These are phyloP conservation scores for Phytophthora rubi DNA, from an alignment of 352 stramenopile genomes.

Conservation along the genomic window DNA sequence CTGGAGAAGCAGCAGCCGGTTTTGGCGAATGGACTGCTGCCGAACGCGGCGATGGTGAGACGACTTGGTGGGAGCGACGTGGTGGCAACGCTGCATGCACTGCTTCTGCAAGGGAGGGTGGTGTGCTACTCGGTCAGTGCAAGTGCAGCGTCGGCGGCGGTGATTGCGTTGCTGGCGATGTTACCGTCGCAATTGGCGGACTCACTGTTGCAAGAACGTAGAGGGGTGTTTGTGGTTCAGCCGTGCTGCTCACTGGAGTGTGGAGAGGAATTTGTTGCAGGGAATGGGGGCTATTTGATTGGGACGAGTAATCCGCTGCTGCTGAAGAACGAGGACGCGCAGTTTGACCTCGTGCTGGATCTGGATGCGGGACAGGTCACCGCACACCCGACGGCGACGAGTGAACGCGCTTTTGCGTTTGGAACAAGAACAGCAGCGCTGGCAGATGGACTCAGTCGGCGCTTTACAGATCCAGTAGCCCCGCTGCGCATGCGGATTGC, in stretches of 20 bases:
- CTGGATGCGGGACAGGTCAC: conserved; percentile 61
- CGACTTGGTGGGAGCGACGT: conserved; percentile 63
- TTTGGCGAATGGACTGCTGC: conserved; percentile 43
- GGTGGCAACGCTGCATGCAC: conserved; percentile 66
- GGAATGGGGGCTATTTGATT: conserved; percentile 54
- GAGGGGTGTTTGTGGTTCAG: conserved; percentile 52
- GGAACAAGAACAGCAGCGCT: conserved; percentile 50
- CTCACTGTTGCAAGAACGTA: conserved; percentile 26
- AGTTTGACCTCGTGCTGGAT: conserved; percentile 70
- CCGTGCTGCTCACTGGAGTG: conserved; percentile 46
- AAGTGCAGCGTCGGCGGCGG: conserved; percentile 56
- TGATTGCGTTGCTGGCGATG: conserved; percentile 60
- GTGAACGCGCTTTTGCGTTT: conserved; percentile 60
- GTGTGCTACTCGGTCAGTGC: conserved; percentile 76
- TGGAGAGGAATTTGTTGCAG: conserved; percentile 39
- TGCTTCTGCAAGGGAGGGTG: conserved; percentile 79
- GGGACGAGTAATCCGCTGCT: conserved; percentile 62
- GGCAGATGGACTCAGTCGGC: conserved; percentile 19
- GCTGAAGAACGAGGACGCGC: conserved; percentile 52
- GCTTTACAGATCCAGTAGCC: conserved; percentile 30
- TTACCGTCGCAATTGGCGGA: conserved; percentile 50
- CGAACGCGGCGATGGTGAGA: conserved; percentile 52
- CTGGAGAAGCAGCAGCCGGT: conserved; percentile 55
- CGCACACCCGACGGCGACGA: conserved; percentile 55
- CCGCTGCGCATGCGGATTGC: conserved; percentile 29